Percentiles rank a stretch among this genome's conserved stretches.
Evolutionary conservation across 1,284 basidiomycete genomes (phyloP).

Genomic region (Boletellus sp.): DNA sequence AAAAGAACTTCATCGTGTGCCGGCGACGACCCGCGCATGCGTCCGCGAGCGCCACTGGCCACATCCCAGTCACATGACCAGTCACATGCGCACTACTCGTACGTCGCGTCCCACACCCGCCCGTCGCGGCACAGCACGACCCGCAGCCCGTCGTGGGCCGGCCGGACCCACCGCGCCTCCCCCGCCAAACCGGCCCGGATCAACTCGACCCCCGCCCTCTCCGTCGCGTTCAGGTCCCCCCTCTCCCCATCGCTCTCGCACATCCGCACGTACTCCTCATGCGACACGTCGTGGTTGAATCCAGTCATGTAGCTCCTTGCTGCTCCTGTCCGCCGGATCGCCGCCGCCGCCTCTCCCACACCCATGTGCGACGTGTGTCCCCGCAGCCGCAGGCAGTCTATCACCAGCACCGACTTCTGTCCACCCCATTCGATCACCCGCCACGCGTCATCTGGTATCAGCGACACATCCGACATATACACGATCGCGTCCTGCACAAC

Average conservation of each 20-base stretch:
- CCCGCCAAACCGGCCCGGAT: constrained; percentile 46
- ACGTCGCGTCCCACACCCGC: constrained; percentile 48
- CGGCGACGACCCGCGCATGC: constrained; percentile 32
- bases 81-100: constrained; percentile 21
- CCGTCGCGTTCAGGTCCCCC: constrained; percentile 35
- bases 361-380: constrained; percentile 74
- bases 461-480: constrained; percentile 75
- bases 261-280: constrained; percentile 64
- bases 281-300: constrained; percentile 65
- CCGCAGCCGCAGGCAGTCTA: constrained; percentile 66
- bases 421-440: constrained; percentile 40
- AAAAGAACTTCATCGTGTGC: constrained; percentile 70
- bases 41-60: too few species aligned
- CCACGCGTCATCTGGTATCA: constrained; percentile 71
- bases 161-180: constrained; percentile 55
- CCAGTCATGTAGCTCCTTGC: constrained; percentile 67
- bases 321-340: constrained; percentile 54
- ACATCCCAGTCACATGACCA: constrained; percentile 11
- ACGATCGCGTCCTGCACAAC: constrained; percentile 58
- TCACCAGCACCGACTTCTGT: constrained; percentile 53
- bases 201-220: constrained; percentile 42
- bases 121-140: constrained; percentile 43
- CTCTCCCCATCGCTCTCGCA: constrained; percentile 38
- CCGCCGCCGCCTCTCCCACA: constrained; percentile 51
- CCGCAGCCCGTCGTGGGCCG: constrained; percentile 67